These are phyloP conservation scores for Maudiozyma humilis DNA, from an alignment of 1,139 yeast species.

Conservation along the genomic window DNA sequence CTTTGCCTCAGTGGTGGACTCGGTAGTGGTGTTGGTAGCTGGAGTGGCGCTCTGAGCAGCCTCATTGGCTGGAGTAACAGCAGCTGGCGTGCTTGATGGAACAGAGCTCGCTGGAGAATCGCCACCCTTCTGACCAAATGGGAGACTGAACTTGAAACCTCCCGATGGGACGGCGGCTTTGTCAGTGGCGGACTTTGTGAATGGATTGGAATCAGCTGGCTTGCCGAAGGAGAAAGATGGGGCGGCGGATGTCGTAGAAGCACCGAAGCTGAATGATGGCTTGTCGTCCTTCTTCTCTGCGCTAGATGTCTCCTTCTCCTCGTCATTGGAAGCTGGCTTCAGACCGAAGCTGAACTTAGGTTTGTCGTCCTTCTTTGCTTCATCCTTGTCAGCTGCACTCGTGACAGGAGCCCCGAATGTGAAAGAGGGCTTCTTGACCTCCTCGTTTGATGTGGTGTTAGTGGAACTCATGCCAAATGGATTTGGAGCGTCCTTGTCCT, in stretches of 20 bases:
- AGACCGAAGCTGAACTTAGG: not conserved
- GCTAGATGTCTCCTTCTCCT: no score
- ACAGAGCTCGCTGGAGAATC: not conserved
- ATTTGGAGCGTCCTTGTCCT: constrained; percentile 16
- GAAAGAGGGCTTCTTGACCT: no score
- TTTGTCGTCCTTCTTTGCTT: not conserved
- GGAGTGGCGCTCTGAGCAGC: not conserved
- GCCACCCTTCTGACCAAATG: constrained; percentile 21
- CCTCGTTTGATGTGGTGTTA: no score
- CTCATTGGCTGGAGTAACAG: not conserved
- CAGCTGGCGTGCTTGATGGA: not conserved
- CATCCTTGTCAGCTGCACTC: not conserved
- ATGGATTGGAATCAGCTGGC: constrained; percentile 10
- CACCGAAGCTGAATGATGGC: constrained; percentile 17
- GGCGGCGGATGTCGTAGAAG: constrained; percentile 6
- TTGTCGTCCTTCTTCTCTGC: not conserved
- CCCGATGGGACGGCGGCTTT: constrained; percentile 14
- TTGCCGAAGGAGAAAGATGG: constrained; percentile 13
- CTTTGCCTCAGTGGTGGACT: not conserved
- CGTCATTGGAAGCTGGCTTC: not conserved
- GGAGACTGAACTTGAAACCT: constrained; percentile 29
- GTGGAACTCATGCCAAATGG: constrained; percentile 7
- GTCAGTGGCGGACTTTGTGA: not conserved
- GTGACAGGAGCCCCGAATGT: not conserved
- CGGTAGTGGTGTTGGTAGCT: constrained; percentile 32